Base-by-base conservation (phyloP, 805 yeast species). In the Teunomyces aglyptinius region DNA sequence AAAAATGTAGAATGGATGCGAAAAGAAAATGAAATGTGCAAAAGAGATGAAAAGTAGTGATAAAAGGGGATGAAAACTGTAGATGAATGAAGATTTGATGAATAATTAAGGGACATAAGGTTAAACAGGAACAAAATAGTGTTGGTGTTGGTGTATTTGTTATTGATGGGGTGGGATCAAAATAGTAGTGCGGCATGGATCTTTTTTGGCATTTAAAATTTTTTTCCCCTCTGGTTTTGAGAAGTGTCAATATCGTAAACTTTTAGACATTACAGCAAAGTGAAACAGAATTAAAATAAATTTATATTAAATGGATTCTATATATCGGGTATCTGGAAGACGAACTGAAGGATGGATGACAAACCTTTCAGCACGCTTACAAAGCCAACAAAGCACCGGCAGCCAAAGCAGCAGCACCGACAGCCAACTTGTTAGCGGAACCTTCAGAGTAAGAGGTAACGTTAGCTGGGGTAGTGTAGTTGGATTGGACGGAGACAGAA, bases 311-410 rank as follows among this genome's bases (percentile, higher is more conserved):
- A 36, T 13, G 15, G 24, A 36, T 15, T 36, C 39, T 36, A 19
- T 36, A 36, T 7, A 34, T 34, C 6, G 38, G 19, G 18, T 16
- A 36, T 20, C 24, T 13, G 15, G 5, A 36, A 36, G 39, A 40
- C 29, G 32, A 40, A 28, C 35, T 19, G 35, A 40, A 40, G 29
- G 29, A 8, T 13, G 15, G 13, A n/a, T 22, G 11, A n/a, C 18
- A 20, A 12, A 36, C 19, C 27, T 6, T 11, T 31, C 39, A 46
- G 41, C 39, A 34, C 36, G 47, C 57, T 61, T 61, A 61, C 61
- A 61, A 61, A 60, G 64, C 65, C 59, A 61, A 58, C 61, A 61
- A 59, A 50, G 57, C 57, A 52, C 57, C 57, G 41, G 57, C 57
- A 53, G 55, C 57, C 46, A 53, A 47, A 43, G 54, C 57, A 41